Evolutionary conservation across 2,329 filamentous ascomycete species (phyloP).

Genomic region (Neopestalotiopsis sp.): DNA sequence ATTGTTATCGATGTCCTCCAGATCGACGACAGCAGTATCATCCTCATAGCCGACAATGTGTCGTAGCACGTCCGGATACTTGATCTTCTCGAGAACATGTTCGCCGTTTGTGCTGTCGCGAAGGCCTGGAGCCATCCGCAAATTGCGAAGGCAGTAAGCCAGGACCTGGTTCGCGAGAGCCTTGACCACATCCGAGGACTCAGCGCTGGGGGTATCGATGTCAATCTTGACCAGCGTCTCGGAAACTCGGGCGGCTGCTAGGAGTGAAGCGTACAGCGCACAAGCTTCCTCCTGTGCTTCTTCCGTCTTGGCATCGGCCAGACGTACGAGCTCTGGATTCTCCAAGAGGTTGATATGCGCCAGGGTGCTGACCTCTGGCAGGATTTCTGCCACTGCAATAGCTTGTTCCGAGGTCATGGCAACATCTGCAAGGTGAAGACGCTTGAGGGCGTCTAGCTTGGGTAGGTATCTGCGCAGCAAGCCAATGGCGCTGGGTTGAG

Average conservation of each 20-base stretch:
- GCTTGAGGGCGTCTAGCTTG: constrained; percentile 76
- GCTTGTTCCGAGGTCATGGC: constrained; percentile 84
- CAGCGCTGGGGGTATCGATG: constrained; percentile 81
- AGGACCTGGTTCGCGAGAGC: constrained; percentile 93
- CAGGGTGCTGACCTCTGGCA: constrained; percentile 81
- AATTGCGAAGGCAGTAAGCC: constrained; percentile 89
- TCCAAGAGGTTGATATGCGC: constrained; percentile 88
- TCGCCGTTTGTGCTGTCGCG: constrained; percentile 37
- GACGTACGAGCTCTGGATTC: constrained; percentile 72
- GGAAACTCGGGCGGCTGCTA: constrained; percentile 85
- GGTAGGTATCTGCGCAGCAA: constrained; percentile 83
- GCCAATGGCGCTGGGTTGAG: constrained; percentile 73
- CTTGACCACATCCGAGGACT: constrained; percentile 89
- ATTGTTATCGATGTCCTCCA: constrained; percentile 63
- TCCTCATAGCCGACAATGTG: constrained; percentile 81
- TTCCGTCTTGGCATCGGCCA: constrained; percentile 79
- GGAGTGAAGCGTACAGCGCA: constrained; percentile 88
- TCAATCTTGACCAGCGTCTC: constrained; percentile 86
- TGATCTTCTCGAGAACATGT: constrained; percentile 38
- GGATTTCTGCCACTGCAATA: constrained; percentile 87
- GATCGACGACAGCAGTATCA: constrained; percentile 46
- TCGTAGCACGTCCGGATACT: constrained; percentile 80
- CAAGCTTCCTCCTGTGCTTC: constrained; percentile 89
- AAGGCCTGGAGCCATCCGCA: constrained; percentile 73
- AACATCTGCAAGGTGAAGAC: constrained; percentile 86